Evolutionary conservation across 2,329 filamentous ascomycete species (phyloP), one percentile per base, ranked within the genome.

Genomic region (Phoma sp.): DNA sequence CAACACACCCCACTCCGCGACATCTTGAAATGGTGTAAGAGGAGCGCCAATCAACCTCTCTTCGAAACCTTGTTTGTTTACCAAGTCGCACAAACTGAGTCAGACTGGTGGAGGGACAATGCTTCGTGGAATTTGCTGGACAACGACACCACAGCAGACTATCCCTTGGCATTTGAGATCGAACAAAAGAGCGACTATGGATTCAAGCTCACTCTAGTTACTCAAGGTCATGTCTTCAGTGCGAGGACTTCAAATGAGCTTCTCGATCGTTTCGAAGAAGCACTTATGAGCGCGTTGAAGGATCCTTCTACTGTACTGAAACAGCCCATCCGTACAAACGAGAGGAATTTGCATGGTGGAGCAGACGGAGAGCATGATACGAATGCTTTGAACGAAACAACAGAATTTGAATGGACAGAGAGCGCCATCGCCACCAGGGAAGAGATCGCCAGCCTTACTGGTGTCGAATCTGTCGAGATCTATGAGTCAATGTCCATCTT

Each of bases 31-130:
- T 96, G 91, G 88, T 87, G 86, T 61, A 81, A 83, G 0, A 78
- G 79, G 4, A 82, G 82, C 3, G 77, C 77, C 0, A 75, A 76
- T n/a, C 73, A 84, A 37, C 80, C 72, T 6, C 58, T 77, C 6
- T 96, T 97, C 68, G 89, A 96, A 55, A 88, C 82, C 0, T 78
- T 97, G 1, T 96, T 97, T 63, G 89, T 92, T 0, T 96, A 94
- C 69, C 90, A 96, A 66, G 78, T 84, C 2, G 57, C 63, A 8
- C 64, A 74, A 0, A 58, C 67, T 0, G 54, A 65, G 0, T 51
- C 67, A 0, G 38, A 55, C 1, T 68, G 66, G 47, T 55, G n/a
- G 59, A 72, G 3, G n/a, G 27, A 10, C 3, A 63, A 74, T 2
- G 51, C 63, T 1, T 62, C 86, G 1, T 93, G 91, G 88, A 76